Percentiles rank a stretch among this genome's conserved stretches.
Evolutionary conservation across 495 filamentous ascomycete genomes (phyloP).

Genomic region (Annulohypoxylon stygium): DNA sequence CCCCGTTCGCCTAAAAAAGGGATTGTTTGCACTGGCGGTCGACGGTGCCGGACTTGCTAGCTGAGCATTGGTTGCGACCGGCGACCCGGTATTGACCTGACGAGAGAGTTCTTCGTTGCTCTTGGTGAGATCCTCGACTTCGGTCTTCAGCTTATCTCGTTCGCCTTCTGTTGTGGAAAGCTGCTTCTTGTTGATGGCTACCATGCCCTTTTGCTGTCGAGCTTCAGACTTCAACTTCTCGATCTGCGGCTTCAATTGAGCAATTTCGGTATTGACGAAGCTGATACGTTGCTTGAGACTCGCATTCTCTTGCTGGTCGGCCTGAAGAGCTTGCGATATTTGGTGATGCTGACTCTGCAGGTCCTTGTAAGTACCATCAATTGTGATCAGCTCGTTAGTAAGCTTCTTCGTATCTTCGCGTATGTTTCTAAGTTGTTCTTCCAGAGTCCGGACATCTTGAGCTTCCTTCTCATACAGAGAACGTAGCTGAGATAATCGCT

Average conservation of each 20-base stretch:
- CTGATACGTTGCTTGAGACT: conserved; percentile 89
- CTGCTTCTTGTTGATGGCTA: conserved; percentile 98
- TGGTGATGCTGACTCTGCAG: conserved; percentile 87
- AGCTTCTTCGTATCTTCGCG: conserved; percentile 85
- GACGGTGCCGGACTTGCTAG: conserved; percentile 77
- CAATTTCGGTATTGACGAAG: conserved; percentile 81
- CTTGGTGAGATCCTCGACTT: conserved; percentile 76
- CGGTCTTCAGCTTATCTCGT: conserved; percentile 82
- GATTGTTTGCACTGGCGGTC: conserved; percentile 83
- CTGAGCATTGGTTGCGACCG: conserved; percentile 52
- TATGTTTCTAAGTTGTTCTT: conserved; percentile 81
- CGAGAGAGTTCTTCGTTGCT: conserved; percentile 69
- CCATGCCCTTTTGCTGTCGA: conserved; percentile 93
- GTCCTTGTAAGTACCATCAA: conserved; percentile 86
- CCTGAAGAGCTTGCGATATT: conserved; percentile 76
- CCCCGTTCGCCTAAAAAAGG: conserved; percentile 85
- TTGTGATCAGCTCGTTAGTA: conserved; percentile 80
- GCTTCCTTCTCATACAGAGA: conserved; percentile 93
- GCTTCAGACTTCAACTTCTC: conserved; percentile 92
- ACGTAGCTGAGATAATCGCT: conserved; percentile 84
- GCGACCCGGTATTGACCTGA: conserved; percentile 58
- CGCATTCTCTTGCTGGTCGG: conserved; percentile 90
- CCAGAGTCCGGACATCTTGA: conserved; percentile 82
- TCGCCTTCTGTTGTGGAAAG: conserved; percentile 88
- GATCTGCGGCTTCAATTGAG: conserved; percentile 84